These are phyloP conservation scores for Lithocarpus polystachyus DNA, from an alignment of 306 rosid species.

Conservation along the genomic window DNA sequence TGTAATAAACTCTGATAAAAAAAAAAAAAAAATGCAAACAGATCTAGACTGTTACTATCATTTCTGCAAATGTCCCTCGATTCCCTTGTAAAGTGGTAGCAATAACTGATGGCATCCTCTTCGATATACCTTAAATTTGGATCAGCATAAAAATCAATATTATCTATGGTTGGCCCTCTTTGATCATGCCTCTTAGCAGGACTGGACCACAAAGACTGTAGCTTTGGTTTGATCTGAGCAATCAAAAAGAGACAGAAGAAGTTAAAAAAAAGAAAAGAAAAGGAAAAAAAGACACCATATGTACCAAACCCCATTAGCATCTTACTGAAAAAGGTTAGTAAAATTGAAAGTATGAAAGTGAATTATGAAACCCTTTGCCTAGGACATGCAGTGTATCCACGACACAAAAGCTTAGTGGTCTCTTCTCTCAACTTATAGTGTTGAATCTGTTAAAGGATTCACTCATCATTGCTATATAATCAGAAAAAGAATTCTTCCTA, in stretches of 20 bases:
- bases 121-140: too few relatives aligned
- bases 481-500: slow-evolving; percentile 27
- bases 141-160: too few relatives aligned
- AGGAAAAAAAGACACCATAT: not conserved
- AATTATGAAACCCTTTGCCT: slow-evolving; percentile 8
- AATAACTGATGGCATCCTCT: too few relatives aligned
- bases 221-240: too few relatives aligned
- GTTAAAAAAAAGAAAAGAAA: not conserved
- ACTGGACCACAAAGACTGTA: too few relatives aligned
- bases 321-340: slow-evolving; percentile 34
- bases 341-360: slow-evolving; percentile 33
- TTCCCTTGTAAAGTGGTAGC: too few relatives aligned
- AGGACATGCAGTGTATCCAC: slow-evolving; percentile 8
- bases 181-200: too few relatives aligned
- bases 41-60: too few relatives aligned
- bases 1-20: too few relatives aligned
- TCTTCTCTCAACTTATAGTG: not conserved
- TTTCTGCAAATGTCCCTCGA: too few relatives aligned
- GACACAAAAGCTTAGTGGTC: not conserved
- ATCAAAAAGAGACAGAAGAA: not conserved
- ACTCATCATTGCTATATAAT: slow-evolving; percentile 48
- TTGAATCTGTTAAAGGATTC: slow-evolving; percentile 23
- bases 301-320: slow-evolving; percentile 28
- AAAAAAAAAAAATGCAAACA: too few relatives aligned
- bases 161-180: too few relatives aligned